These are phyloP conservation scores for Malassezia restricta DNA, from an alignment of 1,284 basidiomycete species.

Conservation along the genomic window DNA sequence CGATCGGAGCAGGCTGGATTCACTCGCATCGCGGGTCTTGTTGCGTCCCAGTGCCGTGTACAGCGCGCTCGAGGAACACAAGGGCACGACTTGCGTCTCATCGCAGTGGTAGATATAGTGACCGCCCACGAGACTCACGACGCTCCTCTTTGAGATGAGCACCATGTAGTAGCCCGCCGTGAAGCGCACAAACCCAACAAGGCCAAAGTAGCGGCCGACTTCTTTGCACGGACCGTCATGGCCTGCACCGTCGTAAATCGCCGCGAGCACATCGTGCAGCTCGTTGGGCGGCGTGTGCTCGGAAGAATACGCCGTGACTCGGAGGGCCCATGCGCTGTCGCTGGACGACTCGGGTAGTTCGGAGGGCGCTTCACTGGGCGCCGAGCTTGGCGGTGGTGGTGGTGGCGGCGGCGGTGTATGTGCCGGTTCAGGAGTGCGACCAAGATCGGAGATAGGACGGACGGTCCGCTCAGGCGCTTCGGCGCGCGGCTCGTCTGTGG, in stretches of 20 bases:
- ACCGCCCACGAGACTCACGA: constrained; percentile 84
- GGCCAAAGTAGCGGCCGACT: constrained; percentile 51
- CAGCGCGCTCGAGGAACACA: constrained; percentile 31
- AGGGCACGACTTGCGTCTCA: constrained; percentile 67
- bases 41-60: constrained; percentile 26
- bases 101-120: constrained; percentile 98
- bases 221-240: constrained; percentile 73
- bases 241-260: constrained; percentile 87
- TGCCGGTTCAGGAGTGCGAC: neutral
- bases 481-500: neutral
- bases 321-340: constrained; percentile 27
- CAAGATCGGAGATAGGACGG: constrained; percentile 5
- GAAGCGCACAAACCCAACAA: constrained; percentile 51
- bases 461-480: constrained; percentile 7
- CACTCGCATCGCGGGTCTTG: constrained; percentile 38
- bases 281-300: constrained; percentile 69
- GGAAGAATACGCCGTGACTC: constrained; percentile 32
- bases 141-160: constrained; percentile 73
- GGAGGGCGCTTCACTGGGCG: neutral
- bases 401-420: neutral
- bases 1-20: constrained; percentile 59
- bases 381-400: neutral
- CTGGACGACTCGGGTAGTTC: neutral
- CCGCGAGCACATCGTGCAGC: constrained; percentile 76
- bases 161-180: constrained; percentile 46